phyloP scores from a whole-genome alignment of 2,329 filamentous ascomycete species.

The Hypocrella siamensis region DNA sequence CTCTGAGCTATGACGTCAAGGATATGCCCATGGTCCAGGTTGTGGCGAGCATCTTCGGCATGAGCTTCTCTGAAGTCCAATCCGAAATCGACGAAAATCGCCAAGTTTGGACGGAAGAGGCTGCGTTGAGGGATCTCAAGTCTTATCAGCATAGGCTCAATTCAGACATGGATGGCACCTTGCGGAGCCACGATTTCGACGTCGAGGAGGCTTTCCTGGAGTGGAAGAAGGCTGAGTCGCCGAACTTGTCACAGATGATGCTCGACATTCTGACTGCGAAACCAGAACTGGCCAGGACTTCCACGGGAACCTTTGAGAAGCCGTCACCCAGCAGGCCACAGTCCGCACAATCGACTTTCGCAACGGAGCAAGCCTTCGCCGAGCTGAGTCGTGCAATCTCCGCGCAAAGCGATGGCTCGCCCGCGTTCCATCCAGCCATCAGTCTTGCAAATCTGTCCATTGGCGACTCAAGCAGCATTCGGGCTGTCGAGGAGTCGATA shows the following conservation, averaged over 20 bases:
- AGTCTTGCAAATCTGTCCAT: constrained; percentile 52
- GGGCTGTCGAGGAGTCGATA: constrained; percentile 43
- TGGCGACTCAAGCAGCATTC: constrained; percentile 33
- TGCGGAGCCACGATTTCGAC: constrained; percentile 79
- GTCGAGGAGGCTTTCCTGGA: constrained; percentile 71
- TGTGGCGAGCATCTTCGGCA: constrained; percentile 73
- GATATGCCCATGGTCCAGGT: constrained; percentile 90
- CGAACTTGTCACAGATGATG: constrained; percentile 85
- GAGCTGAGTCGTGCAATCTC: constrained; percentile 36
- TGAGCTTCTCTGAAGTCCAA: constrained; percentile 67
- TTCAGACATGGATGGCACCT: constrained; percentile 58
- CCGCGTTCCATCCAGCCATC: constrained; percentile 48
- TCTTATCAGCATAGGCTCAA: constrained; percentile 82
- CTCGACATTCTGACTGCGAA: constrained; percentile 75
- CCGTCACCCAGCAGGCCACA: constrained; percentile 34
- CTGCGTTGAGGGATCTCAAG: constrained; percentile 81
- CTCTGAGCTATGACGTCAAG: constrained; percentile 81
- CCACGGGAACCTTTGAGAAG: constrained; percentile 42
- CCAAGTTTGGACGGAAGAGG: constrained; percentile 76
- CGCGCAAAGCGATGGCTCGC: constrained; percentile 23
- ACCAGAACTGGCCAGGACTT: constrained; percentile 69
- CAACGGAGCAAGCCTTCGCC: constrained; percentile 34
- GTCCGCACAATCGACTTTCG: constrained; percentile 28
- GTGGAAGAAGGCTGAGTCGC: constrained; percentile 83
- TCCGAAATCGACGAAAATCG: constrained; percentile 73